Base-by-base conservation (phyloP, 2,329 filamentous ascomycete genomes). In the Pseudopyricularia cyperi region DNA sequence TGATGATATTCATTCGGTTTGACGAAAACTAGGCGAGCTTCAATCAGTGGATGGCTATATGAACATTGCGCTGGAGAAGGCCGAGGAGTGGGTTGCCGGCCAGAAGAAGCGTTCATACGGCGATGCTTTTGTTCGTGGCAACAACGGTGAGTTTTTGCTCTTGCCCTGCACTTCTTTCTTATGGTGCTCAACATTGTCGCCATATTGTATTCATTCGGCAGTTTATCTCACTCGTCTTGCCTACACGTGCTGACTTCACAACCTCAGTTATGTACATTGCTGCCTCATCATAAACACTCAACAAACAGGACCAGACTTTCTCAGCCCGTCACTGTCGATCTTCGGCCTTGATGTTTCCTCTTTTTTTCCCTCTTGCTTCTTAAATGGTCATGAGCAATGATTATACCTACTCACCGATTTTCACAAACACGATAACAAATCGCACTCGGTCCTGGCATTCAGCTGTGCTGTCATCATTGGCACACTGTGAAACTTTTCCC, bases 1-100 rank as follows among this genome's bases (percentile, higher is more conserved):
- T 30, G 28, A 30, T 30, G 9, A 4, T 30, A 9, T 5, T 9
- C 28, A 4, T 30, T 30, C 9, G 28, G 28, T 8, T 26, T 24
- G 19, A 48, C 24, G 26, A 48, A 48, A 19, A 33, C 17, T 56
- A 96, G 91, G 93, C 60, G 89, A 96, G 66, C 78, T 97, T 35
- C 90, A 97, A 66, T 95, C 90, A 1, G 91, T 98, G 49, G 93
- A 98, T 68, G 93, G 93, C 51, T 98, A 97, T 71, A 98, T 98
- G 93, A 98, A 98, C 71, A 96, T 98, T 66, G 91, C 93, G 12
- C 79, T 98, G 30, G 93, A 98, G 69, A 93, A 95, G 71, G 95
- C 89, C 19, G 84, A 88, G 58, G 93, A 98, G 70, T 89, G 84
- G 60, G 85, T 96, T 59, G 85, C 95, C 63, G 91, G 90, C 42